Base-by-base conservation (phyloP, 2,329 filamentous ascomycete species). In the Atkinsonella texensis region DNA sequence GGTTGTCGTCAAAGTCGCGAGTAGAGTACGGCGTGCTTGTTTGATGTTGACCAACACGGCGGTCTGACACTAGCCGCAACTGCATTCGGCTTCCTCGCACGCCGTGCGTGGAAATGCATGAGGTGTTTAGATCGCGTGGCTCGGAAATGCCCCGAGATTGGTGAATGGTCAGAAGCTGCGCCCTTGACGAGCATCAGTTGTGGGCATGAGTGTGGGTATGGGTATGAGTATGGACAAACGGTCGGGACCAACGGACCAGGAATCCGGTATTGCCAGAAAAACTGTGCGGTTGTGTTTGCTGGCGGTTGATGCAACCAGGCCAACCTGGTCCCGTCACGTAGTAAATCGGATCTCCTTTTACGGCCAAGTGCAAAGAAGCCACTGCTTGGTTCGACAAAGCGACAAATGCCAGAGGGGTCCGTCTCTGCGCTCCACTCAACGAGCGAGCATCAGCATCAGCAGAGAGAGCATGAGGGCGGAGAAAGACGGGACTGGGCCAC, bases 301-400 rank as follows among this genome's bases (percentile, higher is more conserved):
- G 32, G 39, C 39, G 7, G 23, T 33, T 17, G 23, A 32, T 46
- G 20, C 35, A n/a, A n/a, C n/a, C n/a, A n/a, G n/a, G n/a, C n/a
- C 51, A 23, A 49, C 47, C 20, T 43, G 10, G 41, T 48, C 44
- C 42, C 48, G 28, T 47, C 43, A 38, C 18, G 32, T 20, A 40
- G 39, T 48, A 48, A 50, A 50, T 47, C 44, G 52, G 44, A 48
- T 50, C 44, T 38, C 40, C 48, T 46, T 28, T 42, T 43, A 18
- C 41, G 35, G 47, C 28, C 46, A 42, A n/a, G 35, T 48, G 20
- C 33, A 20, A 40, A 6, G 23, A 49, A 28, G 23, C 20, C 41
- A 43, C 40, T 42, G 28, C 28, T 28, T 8, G 28, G 28, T 28
- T 28, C 28, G 28, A 28, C 28, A 28, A 28, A 28, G 28, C 4